phyloP scores from a whole-genome alignment of 2,329 filamentous ascomycete species.

The Sphaceloma murrayae region DNA sequence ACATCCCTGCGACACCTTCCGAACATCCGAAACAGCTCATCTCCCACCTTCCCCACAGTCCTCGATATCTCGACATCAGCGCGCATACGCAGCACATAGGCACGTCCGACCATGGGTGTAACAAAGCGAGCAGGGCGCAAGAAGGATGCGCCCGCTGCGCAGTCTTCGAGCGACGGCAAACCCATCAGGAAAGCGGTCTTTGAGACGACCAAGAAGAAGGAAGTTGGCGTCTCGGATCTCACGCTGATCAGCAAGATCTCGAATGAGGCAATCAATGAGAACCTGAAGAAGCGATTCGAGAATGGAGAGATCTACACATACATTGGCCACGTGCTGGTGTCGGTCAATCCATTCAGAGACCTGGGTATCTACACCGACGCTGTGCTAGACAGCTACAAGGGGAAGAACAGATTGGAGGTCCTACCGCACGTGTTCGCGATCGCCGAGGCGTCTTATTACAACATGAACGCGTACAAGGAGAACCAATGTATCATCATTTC shows the following conservation, averaged over 20 bases:
- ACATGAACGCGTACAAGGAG: slow-evolving; percentile 99
- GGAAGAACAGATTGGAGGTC: slow-evolving; percentile 89
- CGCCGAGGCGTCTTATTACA: slow-evolving; percentile 93
- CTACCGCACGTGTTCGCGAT: slow-evolving; percentile 90
- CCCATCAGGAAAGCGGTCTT: slow-evolving; percentile 94
- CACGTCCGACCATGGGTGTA: slow-evolving; percentile 25
- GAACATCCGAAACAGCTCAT: slow-evolving; percentile 13
- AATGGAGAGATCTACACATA: slow-evolving; percentile 98
- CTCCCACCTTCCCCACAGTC: slow-evolving; percentile 8
- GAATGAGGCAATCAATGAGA: slow-evolving; percentile 98
- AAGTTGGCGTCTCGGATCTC: slow-evolving; percentile 95
- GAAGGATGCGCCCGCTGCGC: slow-evolving; percentile 40
- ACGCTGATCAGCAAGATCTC: slow-evolving; percentile 97
- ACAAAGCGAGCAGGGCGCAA: slow-evolving; percentile 51
- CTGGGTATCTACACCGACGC: slow-evolving; percentile 92
- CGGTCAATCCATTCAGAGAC: slow-evolving; percentile 95
- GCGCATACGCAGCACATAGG: background rate
- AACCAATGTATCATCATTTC: slow-evolving; percentile 99
- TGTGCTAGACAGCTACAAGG: slow-evolving; percentile 86
- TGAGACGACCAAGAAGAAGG: slow-evolving; percentile 96
- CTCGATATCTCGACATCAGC: background rate
- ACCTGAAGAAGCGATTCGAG: slow-evolving; percentile 95
- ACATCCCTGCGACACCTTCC: background rate
- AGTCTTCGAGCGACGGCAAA: slow-evolving; percentile 42
- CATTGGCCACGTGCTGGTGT: slow-evolving; percentile 98